Base-by-base conservation (phyloP, 2,329 filamentous ascomycete species). In the Sclerotinia minor region DNA sequence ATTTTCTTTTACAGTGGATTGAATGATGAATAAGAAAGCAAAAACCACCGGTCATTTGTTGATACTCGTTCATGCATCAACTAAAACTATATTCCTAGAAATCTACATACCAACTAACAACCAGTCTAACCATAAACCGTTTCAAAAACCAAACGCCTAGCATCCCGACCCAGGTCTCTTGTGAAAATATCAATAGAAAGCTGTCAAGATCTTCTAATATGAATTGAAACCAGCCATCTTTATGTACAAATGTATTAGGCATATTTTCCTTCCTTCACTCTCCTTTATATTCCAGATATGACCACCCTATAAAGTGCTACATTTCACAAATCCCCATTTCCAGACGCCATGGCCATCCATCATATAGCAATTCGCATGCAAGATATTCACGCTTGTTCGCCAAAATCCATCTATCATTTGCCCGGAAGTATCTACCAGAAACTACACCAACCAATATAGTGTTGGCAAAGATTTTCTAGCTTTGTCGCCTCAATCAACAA, bases 391-490 rank as follows among this genome's bases (percentile, higher is more conserved):
- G n/a, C 6, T 13, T 29, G 35, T 17, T 26, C 29, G 38, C 52
- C 26, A 24, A 5, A 24, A 38, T 44, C 44, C 19, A 35, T 45
- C 17, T 60, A 21, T 59, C 19, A 26, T 35, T 35, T 29, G 24
- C 29, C 35, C 6, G n/a, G n/a, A 35, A 49, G 26, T 29, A 44
- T 45, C 17, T 58, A 98, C 94, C 94, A 98, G 84, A 97, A 98
- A 80, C 92, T 96, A 81, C 94, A 98, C 94, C 94, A 98, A 71
- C 95, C 95, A 75, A 98, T 97, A 79, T 97, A 99, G 82, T 98
- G 95, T 83, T 98, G 95, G 78, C 95, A 99, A 70, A 99, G 82
- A 78, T 98, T 98, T 84, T 98, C 95, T 74, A 98, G 83, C 77
- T 95, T 97, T 8, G 95, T 99, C 29, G 95, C 95, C 82, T 99